Base-by-base conservation (phyloP, 305 asterid genomes). In the Fraxinus dipetala region DNA sequence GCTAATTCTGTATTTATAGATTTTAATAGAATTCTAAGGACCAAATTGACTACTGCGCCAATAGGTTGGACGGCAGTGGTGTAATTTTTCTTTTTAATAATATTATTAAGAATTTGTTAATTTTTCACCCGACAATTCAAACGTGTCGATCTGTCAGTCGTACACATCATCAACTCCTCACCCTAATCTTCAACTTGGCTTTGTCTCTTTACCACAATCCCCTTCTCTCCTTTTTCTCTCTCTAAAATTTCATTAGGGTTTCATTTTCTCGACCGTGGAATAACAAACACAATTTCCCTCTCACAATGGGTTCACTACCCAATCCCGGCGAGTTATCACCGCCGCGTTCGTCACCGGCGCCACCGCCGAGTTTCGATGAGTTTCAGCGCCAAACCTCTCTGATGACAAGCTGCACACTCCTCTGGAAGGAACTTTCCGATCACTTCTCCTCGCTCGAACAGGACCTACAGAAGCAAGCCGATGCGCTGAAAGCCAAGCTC, bases 371-470 rank as follows among this genome's bases (percentile, higher is more conserved):
- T 80, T 92, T 94, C 88, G 99, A 96, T 81, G 98, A 96, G 70
- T 96, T 96, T 81, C 98, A 94, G 91, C 91, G 98, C 78, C 99
- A 96, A 86, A 87, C 99, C n/a, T 96, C 99, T 35, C 89, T 94
- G 48, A 96, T 96, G 99, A 96, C 99, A 10, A 93, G 98, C 89
- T 96, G 99, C 84, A 96, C 99, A 2, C 96, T 96, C 28, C 97
- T 96, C 54, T 96, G 99, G 99, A 96, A 94, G 72, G 99, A 96
- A 36, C 95, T 96, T 78, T 93, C 99, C 81, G 99, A 96, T 85
- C 99, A 96, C 79, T 96, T 96, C 92, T 85, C 91, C 24, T 85
- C 97, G 0, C 93, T 96, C 2, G 99, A 96, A 70, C 95, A 93
- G 86, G 94, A 94, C 89, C 91, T 96, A 26, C 87, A 90, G 75